Evolutionary conservation across 2,329 filamentous ascomycete genomes (phyloP).

Genomic region (Botryotinia calthae): DNA sequence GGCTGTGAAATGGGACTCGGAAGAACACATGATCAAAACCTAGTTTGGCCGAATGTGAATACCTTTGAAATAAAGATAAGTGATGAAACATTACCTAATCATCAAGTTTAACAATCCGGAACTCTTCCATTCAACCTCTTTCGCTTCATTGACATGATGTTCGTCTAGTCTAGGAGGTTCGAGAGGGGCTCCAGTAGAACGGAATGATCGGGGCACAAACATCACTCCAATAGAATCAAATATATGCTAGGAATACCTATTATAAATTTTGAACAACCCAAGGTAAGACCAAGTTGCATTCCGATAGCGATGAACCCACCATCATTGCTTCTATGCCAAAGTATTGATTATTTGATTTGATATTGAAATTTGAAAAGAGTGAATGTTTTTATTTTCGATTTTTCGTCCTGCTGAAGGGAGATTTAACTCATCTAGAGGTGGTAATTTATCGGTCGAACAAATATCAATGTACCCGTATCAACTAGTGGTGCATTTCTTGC

Average conservation of each 20-base stretch:
- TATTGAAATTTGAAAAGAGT: neutral
- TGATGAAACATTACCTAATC: too few species aligned
- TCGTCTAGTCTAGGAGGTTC: neutral
- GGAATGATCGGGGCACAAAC: neutral
- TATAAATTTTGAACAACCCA: neutral
- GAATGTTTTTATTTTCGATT: neutral
- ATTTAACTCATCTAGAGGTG: neutral
- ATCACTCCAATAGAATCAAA: neutral
- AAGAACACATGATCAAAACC: neutral
- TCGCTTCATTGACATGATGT: neutral
- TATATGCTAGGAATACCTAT: neutral
- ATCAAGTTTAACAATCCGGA: neutral
- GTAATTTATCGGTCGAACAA: neutral
- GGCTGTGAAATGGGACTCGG: too few species aligned
- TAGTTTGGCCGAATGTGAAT: neutral
- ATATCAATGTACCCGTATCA: neutral
- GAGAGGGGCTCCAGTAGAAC: neutral
- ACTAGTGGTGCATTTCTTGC: too few species aligned
- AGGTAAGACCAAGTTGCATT: neutral
- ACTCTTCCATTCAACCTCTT: neutral
- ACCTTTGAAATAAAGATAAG: too few species aligned
- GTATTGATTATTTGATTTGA: neutral
- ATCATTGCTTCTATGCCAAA: fast-evolving
- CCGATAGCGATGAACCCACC: neutral
- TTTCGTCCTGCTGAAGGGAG: neutral